phyloP scores from a whole-genome alignment of 2,329 filamentous ascomycete species.

The Akanthomyces uredinophilus region DNA sequence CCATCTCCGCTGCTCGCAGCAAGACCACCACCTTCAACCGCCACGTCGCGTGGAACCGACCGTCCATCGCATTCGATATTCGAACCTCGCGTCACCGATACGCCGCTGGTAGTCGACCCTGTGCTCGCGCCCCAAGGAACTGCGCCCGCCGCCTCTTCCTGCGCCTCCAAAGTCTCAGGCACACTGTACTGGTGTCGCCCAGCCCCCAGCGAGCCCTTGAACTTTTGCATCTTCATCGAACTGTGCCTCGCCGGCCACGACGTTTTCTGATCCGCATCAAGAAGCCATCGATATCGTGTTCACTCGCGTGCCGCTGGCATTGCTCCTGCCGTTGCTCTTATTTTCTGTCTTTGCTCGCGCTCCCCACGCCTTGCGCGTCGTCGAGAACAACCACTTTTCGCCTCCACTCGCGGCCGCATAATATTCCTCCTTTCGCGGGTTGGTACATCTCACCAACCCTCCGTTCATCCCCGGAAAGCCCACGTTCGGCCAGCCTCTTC shows the following conservation, averaged over 20 bases:
- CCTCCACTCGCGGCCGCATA: conserved; percentile 4
- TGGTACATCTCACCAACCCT: background rate
- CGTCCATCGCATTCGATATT: conserved; percentile 2
- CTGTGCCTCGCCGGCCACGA: background rate
- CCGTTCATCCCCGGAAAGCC: conserved; percentile 22
- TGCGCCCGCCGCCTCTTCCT: conserved; percentile 7
- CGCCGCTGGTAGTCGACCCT: background rate
- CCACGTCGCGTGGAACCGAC: conserved; percentile 12
- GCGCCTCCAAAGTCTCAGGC: conserved; percentile 3
- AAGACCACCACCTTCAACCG: conserved; percentile 5
- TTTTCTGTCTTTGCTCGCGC: background rate
- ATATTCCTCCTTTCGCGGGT: background rate
- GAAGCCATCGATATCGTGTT: background rate
- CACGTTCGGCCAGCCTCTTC: conserved; percentile 28
- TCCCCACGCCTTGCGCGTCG: conserved; percentile 1
- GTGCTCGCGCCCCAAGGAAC: background rate
- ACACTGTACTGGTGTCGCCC: conserved; percentile 7
- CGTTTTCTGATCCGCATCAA: background rate
- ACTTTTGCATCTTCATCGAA: conserved; percentile 9
- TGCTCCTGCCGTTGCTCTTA: background rate
- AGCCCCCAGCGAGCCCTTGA: conserved; percentile 9
- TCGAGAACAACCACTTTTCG: background rate
- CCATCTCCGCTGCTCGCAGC: conserved; percentile 13
- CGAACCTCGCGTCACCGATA: background rate
- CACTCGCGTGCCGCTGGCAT: background rate